Percentiles rank a stretch among this genome's conserved stretches.
Evolutionary conservation across 108 stramenopile species (phyloP).

Genomic region (Bacterosira constricta): DNA sequence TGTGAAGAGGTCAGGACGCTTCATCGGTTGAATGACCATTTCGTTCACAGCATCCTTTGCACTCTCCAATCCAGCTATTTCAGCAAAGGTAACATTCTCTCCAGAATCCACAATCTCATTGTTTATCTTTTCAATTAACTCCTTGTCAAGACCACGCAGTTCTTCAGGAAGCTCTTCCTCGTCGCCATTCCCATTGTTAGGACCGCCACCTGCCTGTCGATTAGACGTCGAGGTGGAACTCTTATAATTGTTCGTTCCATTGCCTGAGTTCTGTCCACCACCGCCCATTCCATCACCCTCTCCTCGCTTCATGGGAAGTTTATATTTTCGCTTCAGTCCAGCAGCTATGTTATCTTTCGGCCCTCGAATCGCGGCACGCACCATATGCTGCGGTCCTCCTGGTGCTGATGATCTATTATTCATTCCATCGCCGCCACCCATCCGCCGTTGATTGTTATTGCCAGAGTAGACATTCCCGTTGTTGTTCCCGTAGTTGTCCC

Average conservation of each 20-base stretch:
- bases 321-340: slow-evolving; percentile 81
- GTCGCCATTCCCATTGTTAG: slow-evolving; percentile 20
- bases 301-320: slow-evolving; percentile 63
- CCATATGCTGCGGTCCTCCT: slow-evolving; percentile 41
- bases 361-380: slow-evolving; percentile 28
- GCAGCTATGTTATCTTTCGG: slow-evolving; percentile 61
- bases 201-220: slow-evolving; percentile 15
- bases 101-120: slow-evolving; percentile 84
- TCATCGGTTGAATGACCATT: slow-evolving; percentile 93
- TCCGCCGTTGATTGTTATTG: too few species aligned
- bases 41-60: slow-evolving; percentile 90
- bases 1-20: slow-evolving; percentile 92
- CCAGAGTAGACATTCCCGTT: too few species aligned
- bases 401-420: slow-evolving; percentile 3
- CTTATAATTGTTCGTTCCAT: slow-evolving; percentile 4
- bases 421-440: background rate
- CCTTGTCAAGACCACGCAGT: slow-evolving; percentile 82
- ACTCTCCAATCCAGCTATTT: slow-evolving; percentile 86
- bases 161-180: slow-evolving; percentile 88
- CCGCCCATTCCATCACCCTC: slow-evolving; percentile 34
- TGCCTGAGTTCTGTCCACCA: slow-evolving; percentile 22
- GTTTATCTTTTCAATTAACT: slow-evolving; percentile 84
- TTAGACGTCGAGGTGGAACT: slow-evolving; percentile 16
- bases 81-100: slow-evolving; percentile 83
- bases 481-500: slow-evolving; percentile 30